A percentile compares a stretch with the other conserved stretches of the same genome.
These are phyloP conservation scores for Nephelium lappaceum DNA, from an alignment of 345 rosid species.

Conservation along the genomic window DNA sequence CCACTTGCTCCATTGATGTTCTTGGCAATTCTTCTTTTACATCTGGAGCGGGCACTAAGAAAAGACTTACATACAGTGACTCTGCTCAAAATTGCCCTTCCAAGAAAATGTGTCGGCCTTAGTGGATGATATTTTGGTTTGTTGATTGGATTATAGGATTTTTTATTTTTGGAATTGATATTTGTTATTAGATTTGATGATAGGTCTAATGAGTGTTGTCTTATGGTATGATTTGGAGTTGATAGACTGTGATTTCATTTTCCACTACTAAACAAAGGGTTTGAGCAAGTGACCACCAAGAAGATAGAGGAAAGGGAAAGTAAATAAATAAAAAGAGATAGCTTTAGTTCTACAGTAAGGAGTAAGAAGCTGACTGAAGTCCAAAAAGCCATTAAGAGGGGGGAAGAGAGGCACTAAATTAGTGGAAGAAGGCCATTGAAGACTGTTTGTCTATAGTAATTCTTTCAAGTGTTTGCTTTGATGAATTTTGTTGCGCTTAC, in stretches of 20 bases:
- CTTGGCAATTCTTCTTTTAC: conserved; percentile 27
- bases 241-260: conserved; percentile 31
- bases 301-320: conserved; percentile 25
- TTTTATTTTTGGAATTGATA: conserved; percentile 19
- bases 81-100: conserved; percentile 36
- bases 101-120: conserved; percentile 48
- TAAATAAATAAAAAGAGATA: conserved; percentile 34
- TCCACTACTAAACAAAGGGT: conserved; percentile 28
- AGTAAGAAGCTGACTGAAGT: conserved; percentile 33
- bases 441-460: conserved; percentile 34
- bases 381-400: conserved; percentile 33
- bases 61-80: conserved; percentile 58
- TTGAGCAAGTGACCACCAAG: conserved; percentile 28
- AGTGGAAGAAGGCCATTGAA: conserved; percentile 30
- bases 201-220: conserved; percentile 29
- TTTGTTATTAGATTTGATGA: conserved; percentile 22
- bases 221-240: conserved; percentile 32
- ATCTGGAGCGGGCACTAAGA: conserved; percentile 53
- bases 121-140: conserved; percentile 25
- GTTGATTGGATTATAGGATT: conserved; percentile 28
- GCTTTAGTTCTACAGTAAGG: conserved; percentile 31
- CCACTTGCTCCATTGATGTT: conserved; percentile 25
- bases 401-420: conserved; percentile 21
- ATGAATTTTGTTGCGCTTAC: conserved; percentile 19
- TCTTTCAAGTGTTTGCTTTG: conserved; percentile 35